phyloP scores from a whole-genome alignment of 371 early-diverging fungal genomes.

The Mortierella sp. region DNA sequence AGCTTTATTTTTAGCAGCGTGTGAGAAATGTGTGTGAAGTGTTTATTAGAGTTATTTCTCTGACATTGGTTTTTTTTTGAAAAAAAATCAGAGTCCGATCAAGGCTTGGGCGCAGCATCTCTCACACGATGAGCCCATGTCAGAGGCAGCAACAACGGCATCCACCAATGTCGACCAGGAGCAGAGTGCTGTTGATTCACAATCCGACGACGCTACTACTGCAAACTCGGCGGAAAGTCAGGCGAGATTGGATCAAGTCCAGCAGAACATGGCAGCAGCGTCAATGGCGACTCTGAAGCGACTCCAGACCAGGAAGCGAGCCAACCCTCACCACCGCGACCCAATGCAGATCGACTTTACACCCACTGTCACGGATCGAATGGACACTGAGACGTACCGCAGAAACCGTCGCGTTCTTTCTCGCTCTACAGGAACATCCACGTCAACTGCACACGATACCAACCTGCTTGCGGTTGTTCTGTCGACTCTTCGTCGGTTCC shows the following conservation, averaged over 20 bases:
- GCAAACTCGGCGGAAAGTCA: background rate
- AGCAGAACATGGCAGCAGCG: conserved; percentile 42
- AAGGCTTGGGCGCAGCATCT: conserved; percentile 28
- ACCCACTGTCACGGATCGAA: conserved; percentile 20
- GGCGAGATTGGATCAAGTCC: conserved; percentile 14
- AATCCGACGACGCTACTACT: background rate
- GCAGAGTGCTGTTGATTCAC: background rate
- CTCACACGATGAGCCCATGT: conserved; percentile 13
- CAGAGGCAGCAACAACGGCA: background rate
- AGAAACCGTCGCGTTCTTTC: conserved; percentile 20
- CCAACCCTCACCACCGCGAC: conserved; percentile 27
- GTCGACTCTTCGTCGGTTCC: conserved; percentile 47
- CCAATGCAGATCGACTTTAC: conserved; percentile 47
- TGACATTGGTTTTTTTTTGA: background rate
- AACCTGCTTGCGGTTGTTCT: conserved; percentile 40
- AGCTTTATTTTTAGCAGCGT: background rate
- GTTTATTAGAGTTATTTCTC: background rate
- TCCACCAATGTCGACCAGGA: background rate
- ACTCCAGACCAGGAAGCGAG: conserved; percentile 38
- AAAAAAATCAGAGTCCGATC: conserved; percentile 29
- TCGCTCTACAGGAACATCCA: conserved; percentile 39
- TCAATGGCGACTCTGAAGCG: conserved; percentile 33
- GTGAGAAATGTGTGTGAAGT: background rate
- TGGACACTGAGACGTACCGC: background rate
- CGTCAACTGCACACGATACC: conserved; percentile 23